phyloP scores from a whole-genome alignment of 2,329 filamentous ascomycete species.

The Acephala macrosclerotiorum region DNA sequence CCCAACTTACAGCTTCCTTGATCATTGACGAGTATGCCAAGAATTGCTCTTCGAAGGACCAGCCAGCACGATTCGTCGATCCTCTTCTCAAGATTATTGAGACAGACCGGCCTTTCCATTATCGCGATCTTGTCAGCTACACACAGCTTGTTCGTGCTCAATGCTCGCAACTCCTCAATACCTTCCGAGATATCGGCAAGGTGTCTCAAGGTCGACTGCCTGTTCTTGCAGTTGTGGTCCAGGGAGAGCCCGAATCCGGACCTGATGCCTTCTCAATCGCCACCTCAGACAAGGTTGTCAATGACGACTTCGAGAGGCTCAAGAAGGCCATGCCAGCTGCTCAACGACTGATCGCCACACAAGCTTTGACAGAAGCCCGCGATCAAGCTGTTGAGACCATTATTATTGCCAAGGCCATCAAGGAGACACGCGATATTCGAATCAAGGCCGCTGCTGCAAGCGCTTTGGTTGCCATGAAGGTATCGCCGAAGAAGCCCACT shows the following conservation, averaged over 20 bases:
- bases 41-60: constrained; percentile 55
- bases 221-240: constrained; percentile 85
- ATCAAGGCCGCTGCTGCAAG: constrained; percentile 87
- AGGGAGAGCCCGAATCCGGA: constrained; percentile 90
- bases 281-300: constrained; percentile 88
- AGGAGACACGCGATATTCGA: constrained; percentile 83
- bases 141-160: constrained; percentile 90
- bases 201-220: constrained; percentile 79
- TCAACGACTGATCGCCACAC: constrained; percentile 82
- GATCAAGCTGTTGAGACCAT: constrained; percentile 75
- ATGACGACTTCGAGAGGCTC: constrained; percentile 84
- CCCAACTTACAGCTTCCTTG: constrained; percentile 83
- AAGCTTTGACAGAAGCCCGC: constrained; percentile 81
- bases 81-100: constrained; percentile 81
- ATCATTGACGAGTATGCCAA: constrained; percentile 89
- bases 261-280: constrained; percentile 89
- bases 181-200: constrained; percentile 91
- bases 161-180: constrained; percentile 86
- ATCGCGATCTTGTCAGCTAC: constrained; percentile 89
- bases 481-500: constrained; percentile 92
- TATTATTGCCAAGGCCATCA: constrained; percentile 79
- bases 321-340: constrained; percentile 90
- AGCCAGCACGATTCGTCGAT: constrained; percentile 66
- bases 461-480: constrained; percentile 85
- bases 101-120: constrained; percentile 79